These are phyloP conservation scores for Populus tomentosa DNA, from an alignment of 441 rosid species.

Conservation along the genomic window DNA sequence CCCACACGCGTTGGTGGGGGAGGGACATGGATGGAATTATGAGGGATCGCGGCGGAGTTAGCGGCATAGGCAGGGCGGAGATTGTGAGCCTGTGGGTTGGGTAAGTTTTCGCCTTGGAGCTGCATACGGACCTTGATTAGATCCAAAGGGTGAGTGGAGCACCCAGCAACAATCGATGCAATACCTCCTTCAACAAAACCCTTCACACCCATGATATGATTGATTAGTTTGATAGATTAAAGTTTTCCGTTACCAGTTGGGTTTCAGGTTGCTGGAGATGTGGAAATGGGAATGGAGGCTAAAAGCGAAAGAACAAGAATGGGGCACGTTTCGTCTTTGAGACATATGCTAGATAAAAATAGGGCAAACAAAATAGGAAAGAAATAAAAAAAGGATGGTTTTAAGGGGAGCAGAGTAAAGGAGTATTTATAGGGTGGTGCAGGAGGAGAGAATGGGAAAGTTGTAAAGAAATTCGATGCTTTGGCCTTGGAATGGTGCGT, in stretches of 20 bases:
- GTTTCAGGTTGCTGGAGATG: conserved; percentile 49
- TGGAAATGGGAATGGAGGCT: conserved; percentile 52
- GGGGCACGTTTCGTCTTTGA: conserved; percentile 62
- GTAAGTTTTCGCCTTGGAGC: too few species aligned
- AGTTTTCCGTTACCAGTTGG: conserved; percentile 25
- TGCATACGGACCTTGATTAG: too few species aligned
- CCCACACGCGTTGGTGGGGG: too few species aligned
- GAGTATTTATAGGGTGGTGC: background rate
- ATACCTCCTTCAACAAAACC: too few species aligned
- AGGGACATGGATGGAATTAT: too few species aligned
- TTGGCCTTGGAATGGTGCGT: background rate
- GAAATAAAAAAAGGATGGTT: background rate
- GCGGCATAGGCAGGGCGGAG: too few species aligned
- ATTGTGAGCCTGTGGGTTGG: too few species aligned
- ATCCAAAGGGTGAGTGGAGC: too few species aligned
- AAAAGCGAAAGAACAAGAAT: conserved; percentile 55
- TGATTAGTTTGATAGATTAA: conserved; percentile 23
- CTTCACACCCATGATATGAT: too few species aligned
- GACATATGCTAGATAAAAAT: conserved; percentile 36
- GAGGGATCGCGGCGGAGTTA: too few species aligned
- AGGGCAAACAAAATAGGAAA: background rate
- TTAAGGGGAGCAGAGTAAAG: background rate
- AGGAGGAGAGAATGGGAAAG: background rate
- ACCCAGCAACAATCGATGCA: too few species aligned
- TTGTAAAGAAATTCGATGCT: background rate